phyloP scores from a whole-genome alignment of 2,329 filamentous ascomycete genomes.

The Diaporthe sp. region DNA sequence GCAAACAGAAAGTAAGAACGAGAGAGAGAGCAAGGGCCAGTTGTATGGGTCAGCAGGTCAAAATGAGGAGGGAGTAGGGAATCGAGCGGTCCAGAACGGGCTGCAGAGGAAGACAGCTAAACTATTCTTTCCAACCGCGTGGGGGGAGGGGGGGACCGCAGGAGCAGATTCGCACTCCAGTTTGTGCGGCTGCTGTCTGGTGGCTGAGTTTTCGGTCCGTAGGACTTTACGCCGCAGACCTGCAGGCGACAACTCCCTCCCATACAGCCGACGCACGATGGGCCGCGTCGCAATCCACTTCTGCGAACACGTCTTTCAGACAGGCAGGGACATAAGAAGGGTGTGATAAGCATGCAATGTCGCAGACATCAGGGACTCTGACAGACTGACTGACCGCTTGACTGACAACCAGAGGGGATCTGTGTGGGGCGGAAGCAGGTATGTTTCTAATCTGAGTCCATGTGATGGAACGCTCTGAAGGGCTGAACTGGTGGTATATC shows the following conservation, averaged over 20 bases:
- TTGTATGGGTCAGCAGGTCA: constrained; percentile 11
- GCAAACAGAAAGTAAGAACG: background rate
- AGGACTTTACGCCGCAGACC: constrained; percentile 26
- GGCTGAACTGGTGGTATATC: constrained; percentile 4
- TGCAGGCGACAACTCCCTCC: constrained; percentile 20
- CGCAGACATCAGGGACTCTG: background rate
- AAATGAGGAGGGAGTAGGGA: background rate
- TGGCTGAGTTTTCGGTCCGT: constrained; percentile 27
- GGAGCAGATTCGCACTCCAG: background rate
- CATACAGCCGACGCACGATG: constrained; percentile 21
- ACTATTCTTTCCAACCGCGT: background rate
- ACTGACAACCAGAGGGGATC: background rate
- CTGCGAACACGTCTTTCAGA: background rate
- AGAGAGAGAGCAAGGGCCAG: background rate
- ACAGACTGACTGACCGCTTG: background rate
- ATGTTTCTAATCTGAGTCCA: constrained; percentile 25
- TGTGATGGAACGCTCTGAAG: constrained; percentile 21
- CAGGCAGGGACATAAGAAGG: background rate
- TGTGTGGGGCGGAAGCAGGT: background rate
- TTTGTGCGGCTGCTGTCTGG: constrained; percentile 18
- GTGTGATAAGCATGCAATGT: background rate
- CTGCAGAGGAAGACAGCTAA: constrained; percentile 22
- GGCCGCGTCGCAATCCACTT: background rate
- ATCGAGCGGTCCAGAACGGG: constrained; percentile 21
- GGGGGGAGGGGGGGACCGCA: background rate